Conservation (phyloP, 192 early-diverging fungal species). For the Rhizophagus sp. region DNA sequence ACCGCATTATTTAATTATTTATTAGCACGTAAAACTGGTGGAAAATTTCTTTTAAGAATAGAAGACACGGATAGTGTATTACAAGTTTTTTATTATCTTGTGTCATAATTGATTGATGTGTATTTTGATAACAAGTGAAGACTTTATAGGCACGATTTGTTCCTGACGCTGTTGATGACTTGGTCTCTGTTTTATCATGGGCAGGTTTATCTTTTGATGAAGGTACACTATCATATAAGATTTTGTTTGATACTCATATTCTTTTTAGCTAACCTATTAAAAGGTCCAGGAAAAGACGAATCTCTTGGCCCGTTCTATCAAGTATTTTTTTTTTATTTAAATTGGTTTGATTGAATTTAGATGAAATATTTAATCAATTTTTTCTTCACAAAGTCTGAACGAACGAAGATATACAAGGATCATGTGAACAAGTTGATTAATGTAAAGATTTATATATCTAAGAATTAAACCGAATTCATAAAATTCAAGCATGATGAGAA, state of each 20-base stretch:
- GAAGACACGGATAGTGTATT: slow-evolving; percentile 88
- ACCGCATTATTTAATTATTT: slow-evolving; percentile 93
- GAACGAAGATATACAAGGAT: slow-evolving; percentile 67
- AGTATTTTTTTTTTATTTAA: slow-evolving; percentile 33
- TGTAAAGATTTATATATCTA: slow-evolving; percentile 28
- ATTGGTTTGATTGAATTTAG: background rate
- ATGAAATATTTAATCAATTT: background rate
- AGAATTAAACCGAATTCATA: background rate
- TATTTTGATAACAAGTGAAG: background rate
- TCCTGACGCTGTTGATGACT: slow-evolving; percentile 67
- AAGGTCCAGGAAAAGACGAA: slow-evolving; percentile 62
- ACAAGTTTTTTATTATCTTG: background rate
- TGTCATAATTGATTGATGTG: background rate
- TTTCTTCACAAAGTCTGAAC: slow-evolving; percentile 59
- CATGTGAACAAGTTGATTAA: slow-evolving; percentile 68
- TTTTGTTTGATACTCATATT: background rate
- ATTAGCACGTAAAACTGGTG: slow-evolving; percentile 71
- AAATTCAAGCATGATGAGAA: background rate
- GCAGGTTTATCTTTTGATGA: slow-evolving; percentile 79
- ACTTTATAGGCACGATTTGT: slow-evolving; percentile 63
- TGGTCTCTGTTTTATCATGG: slow-evolving; percentile 70
- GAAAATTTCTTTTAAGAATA: slow-evolving; percentile 83
- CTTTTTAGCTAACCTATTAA: background rate
- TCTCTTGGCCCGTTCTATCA: slow-evolving; percentile 69
- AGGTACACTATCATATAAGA: slow-evolving; percentile 36